Base-by-base conservation (phyloP, 768 basidiomycete genomes). In the Lanmaoa pseudosensibilis region DNA sequence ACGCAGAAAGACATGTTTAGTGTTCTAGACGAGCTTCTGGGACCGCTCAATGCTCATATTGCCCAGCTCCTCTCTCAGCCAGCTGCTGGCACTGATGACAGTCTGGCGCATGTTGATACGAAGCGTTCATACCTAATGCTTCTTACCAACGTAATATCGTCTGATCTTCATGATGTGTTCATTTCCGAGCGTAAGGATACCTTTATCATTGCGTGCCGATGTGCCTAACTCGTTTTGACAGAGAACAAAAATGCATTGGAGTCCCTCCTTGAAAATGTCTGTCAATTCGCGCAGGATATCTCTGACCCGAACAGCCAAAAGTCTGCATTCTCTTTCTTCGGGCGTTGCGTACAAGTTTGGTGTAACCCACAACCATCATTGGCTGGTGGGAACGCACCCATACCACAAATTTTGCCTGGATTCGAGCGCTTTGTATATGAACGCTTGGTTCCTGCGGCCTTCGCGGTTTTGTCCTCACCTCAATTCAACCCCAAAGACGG, bases 401-500 rank as follows among this genome's bases (percentile, higher is more conserved):
- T 50, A 37, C 68, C 64, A 34, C 65, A 63, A 25, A 74, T 78
- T 12, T 73, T 98, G 43, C 93, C 94, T 12, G 95, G 96, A 1
- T 98, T 97, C 62, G 94, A 98, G 62, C 82, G 84, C 15, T 95
- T 95, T 69, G 82, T 96, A 32, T 98, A 98, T 65, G 89, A 94
- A 58, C 83, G 86, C 13, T 73, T 96, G 34, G 77, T 98, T 50
- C 91, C 93, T 12, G 76, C 84, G 3, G 88, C 87, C 23, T 97
- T 99, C 71, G 80, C 85, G 9, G 83, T 98, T 5, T 83, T 93
- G 1, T 86, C 90, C 12, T 77, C 80, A 10, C 84, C 88, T 0
- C 83, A 86, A 39, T 92, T 97, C 69, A 95, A 94, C 67, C 77
- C 88, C 61, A 92, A 91, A 67, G 94, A 97, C 67, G 93, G 91